Evolutionary conservation across 2,329 filamentous ascomycete genomes (phyloP).

Genomic region (Verticillium isaacii): DNA sequence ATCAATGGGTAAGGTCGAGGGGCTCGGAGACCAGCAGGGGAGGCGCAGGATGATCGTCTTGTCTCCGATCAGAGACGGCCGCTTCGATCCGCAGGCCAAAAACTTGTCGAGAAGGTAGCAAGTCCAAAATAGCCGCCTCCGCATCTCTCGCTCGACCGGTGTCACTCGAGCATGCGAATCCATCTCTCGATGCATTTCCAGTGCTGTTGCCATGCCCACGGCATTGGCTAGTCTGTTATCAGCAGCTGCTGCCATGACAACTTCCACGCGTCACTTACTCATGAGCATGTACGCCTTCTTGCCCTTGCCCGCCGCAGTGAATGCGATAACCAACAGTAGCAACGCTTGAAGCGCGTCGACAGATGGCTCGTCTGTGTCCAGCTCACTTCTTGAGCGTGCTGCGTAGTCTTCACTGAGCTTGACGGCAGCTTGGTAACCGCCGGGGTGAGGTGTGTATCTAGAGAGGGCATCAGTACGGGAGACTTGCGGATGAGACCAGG

Average conservation of each 20-base stretch:
- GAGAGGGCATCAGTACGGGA: constrained; percentile 16
- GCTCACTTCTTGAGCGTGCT: constrained; percentile 59
- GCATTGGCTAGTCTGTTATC: constrained; percentile 53
- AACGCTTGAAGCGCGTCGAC: constrained; percentile 74
- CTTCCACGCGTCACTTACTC: constrained; percentile 41
- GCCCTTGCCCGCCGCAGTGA: constrained; percentile 71
- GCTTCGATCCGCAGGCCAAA: constrained; percentile 72
- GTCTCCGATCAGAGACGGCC: constrained; percentile 75
- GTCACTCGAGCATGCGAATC: constrained; percentile 58
- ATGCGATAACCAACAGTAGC: constrained; percentile 70
- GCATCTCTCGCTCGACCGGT: constrained; percentile 67
- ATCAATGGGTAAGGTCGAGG: constrained; percentile 58
- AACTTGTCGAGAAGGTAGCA: constrained; percentile 87
- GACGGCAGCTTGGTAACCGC: constrained; percentile 62
- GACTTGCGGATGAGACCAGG: constrained; percentile 2
- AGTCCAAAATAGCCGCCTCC: constrained; percentile 81
- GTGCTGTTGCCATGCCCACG: constrained; percentile 76
- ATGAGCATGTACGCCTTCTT: constrained; percentile 86
- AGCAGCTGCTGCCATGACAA: constrained; percentile 1
- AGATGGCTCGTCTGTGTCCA: constrained; percentile 77
- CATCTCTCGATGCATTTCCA: constrained; percentile 75
- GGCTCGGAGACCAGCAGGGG: constrained; percentile 66
- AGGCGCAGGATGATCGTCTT: constrained; percentile 70
- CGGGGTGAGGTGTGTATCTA: constrained; percentile 66
- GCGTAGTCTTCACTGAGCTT: constrained; percentile 70